Evolutionary conservation across 2,329 filamentous ascomycete genomes (phyloP), one percentile per base, ranked within the genome.

Genomic region (Aulographum hederae): DNA sequence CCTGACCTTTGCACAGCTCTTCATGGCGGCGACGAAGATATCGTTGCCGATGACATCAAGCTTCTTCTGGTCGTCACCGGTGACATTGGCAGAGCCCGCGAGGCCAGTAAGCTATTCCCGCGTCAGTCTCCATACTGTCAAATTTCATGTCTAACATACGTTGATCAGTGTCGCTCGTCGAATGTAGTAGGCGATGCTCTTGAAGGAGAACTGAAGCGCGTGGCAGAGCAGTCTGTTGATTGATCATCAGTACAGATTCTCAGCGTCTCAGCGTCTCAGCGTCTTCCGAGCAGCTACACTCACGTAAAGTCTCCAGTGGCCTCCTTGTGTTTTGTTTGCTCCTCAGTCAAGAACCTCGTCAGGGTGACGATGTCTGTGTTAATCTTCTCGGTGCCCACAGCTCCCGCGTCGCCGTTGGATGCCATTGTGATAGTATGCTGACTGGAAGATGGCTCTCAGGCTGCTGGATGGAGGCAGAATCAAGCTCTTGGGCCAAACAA

Each of bases 121-220:
- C n/a, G n/a, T n/a, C n/a, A n/a, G n/a, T n/a, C n/a, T n/a, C n/a
- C n/a, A n/a, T n/a, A n/a, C n/a, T n/a, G n/a, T n/a, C n/a, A n/a
- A n/a, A n/a, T n/a, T n/a, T n/a, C n/a, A n/a, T n/a, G 27, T 5
- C 11, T 8, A 18, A 39, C 53, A 31, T 43, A 58, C 54, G 65
- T 93, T 93, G 61, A 95, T 86, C 41, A 98, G 65, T 16, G 82
- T 86, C 21, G 86, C 84, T 55, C 89, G 78, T 47, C 86, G 85
- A 57, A 98, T 98, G 66, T 94, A 98, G 68, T 95, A 93, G 46
- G 89, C 82, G 56, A 98, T 98, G 43, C 82, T 92, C 67, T 98
- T 98, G 77, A 98, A 98, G 41, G 89, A 86, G 66, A 95, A 98
- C 58, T 95, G 89, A 37, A 98, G 78, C 37, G 89, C 85, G 55